These are phyloP conservation scores for Urtica urens DNA, from an alignment of 306 rosid species.

Conservation along the genomic window DNA sequence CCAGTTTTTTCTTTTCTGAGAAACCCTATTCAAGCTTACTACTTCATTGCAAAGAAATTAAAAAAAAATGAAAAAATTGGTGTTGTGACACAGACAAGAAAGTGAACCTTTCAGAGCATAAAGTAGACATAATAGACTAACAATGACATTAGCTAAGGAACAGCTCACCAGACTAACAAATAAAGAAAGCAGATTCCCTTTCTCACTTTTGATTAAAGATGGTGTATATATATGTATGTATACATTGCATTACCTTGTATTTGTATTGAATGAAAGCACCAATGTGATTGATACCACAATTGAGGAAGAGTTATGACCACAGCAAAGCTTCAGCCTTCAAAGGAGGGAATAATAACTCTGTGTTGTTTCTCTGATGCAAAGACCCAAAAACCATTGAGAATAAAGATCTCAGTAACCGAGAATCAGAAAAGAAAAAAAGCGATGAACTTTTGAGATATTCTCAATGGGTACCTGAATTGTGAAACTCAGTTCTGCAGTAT, in stretches of 20 bases:
- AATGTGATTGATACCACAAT: constrained; percentile 26
- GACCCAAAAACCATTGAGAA: constrained; percentile 14
- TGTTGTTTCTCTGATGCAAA: constrained; percentile 9
- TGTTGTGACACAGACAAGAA: constrained; percentile 46
- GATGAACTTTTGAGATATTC: constrained; percentile 36
- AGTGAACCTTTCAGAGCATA: constrained; percentile 97
- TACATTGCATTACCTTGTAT: constrained; percentile 30
- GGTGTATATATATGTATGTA: not conserved
- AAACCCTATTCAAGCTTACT: constrained; percentile 50
- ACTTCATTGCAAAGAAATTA: constrained; percentile 21
- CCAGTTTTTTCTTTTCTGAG: constrained; percentile 31
- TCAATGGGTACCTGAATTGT: constrained; percentile 32
- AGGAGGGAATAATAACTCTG: constrained; percentile 10
- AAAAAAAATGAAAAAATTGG: constrained; percentile 4
- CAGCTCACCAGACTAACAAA: constrained; percentile 56
- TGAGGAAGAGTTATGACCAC: constrained; percentile 20
- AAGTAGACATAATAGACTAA: constrained; percentile 53
- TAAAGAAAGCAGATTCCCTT: constrained; percentile 94
- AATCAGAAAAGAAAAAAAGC: constrained; percentile 1
- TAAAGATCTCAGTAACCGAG: constrained; percentile 11
- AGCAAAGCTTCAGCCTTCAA: constrained; percentile 11
- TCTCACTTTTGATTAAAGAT: constrained; percentile 34
- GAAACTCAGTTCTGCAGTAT: constrained; percentile 33
- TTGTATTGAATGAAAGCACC: constrained; percentile 21
- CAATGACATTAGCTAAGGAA: constrained; percentile 51